Base-by-base conservation (phyloP, 2,329 filamentous ascomycete genomes). In the Colletotrichum graminicola region DNA sequence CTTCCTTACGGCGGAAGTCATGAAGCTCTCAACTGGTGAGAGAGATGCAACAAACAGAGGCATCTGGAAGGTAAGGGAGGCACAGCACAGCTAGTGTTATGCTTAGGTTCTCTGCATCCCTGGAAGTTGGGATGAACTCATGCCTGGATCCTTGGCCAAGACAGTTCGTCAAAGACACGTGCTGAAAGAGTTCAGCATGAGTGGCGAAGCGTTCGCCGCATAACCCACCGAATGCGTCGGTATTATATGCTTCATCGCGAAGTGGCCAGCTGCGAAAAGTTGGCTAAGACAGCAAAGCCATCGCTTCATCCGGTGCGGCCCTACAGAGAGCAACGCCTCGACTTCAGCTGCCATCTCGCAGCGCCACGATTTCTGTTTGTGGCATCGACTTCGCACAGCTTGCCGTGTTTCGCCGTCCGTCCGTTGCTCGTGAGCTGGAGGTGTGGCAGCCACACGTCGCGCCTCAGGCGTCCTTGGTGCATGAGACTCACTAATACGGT, bases 361-460 rank as follows among this genome's bases (percentile, higher is more conserved):
- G 56, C 51, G 62, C 62, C 62, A 56, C 39, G 5, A 34, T 47
- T 34, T 8, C 51, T n/a, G 29, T 55, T 26, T 18, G 39, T 4
- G 39, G 23, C 23, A 39, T 32, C 34, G 41, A 36, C 6, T 12
- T 7, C 7, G 34, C 34, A 14, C 61, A n/a, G 23, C 36, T 14
- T 41, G 23, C 47, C 34, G 34, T 16, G 34, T 12, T 26, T 61
- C 26, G 14, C 23, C 54, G 18, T 57, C 36, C 34, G 10, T 32
- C 39, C 11, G 29, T n/a, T 18, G 5, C 23, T 16, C 23, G 8
- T 16, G 32, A 10, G n/a, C n/a, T 23, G 7, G 16, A 18, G 39
- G 29, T 23, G 29, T 62, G 59, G 43, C 21, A 26, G 39, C 26
- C 59, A 62, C 59, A 62, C 21, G 14, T 49, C 43, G 29, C 43